Conservation (phyloP, 129 eudicot species). For the Cynara cardunculus region DNA sequence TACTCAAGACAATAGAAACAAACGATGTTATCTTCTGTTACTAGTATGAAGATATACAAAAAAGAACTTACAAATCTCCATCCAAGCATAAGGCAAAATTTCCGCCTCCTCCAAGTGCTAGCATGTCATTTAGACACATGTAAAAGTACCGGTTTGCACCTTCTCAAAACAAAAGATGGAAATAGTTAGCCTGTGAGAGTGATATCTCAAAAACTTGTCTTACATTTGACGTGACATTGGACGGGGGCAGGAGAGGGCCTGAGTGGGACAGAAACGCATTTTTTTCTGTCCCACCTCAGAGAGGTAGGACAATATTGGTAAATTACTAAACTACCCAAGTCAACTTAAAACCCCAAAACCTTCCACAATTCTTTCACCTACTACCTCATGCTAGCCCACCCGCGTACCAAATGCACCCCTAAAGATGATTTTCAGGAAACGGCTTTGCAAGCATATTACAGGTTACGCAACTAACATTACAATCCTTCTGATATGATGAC, state of each 20-base stretch:
- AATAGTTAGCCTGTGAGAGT: slow-evolving; percentile 14
- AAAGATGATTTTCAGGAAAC: background rate
- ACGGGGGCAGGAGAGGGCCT: too few relatives aligned
- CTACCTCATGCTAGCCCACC: background rate
- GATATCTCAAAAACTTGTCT: background rate
- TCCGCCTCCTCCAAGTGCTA: slow-evolving; percentile 97
- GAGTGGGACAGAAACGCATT: too few relatives aligned
- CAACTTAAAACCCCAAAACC: background rate
- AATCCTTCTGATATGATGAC: background rate
- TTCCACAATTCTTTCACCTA: background rate
- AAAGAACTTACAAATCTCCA: slow-evolving; percentile 75
- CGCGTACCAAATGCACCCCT: background rate
- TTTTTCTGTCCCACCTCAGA: background rate
- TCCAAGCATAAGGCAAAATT: slow-evolving; percentile 79
- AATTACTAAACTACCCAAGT: background rate
- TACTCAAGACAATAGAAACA: background rate
- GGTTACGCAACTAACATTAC: background rate
- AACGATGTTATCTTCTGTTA: background rate
- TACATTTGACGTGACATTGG: too few relatives aligned
- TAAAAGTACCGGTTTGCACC: slow-evolving; percentile 88
- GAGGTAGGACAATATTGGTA: background rate
- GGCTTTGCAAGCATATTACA: background rate
- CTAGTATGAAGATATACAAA: background rate
- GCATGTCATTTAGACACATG: slow-evolving; percentile 76
- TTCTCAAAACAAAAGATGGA: slow-evolving; percentile 21